Evolutionary conservation across 768 basidiomycete species (phyloP), one percentile per base, ranked within the genome.

Genomic region (Rhodotorula diobovata): DNA sequence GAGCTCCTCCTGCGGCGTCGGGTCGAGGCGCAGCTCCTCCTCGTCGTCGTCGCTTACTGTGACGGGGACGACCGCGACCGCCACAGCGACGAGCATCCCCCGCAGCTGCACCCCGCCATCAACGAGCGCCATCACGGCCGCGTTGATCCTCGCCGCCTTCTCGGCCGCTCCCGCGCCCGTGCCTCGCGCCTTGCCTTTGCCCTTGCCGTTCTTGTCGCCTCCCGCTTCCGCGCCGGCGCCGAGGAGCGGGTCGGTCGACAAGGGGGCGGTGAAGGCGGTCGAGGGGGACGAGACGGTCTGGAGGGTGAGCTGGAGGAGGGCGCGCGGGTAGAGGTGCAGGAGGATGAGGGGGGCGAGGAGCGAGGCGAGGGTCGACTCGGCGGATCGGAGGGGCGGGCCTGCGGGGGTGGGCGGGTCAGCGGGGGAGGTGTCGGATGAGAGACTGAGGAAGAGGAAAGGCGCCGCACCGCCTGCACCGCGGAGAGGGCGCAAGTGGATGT

Each of bases 241-340:
- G 60, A 63, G n/a, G 48, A 43, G 32, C 3, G 63, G 72, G 55
- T 56, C 50, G 35, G 71, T 63, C n/a, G 65, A 63, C 61, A 72
- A 69, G 16, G 76, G 50, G n/a, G 63, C 50, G 25, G 62, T 37
- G 59, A 64, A 73, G 41, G 50, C 16, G 7, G 77, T 74, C 4
- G 66, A 73, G n/a, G 75, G 79, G 54, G 46, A 21, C 30, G 80
- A 78, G 56, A 80, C 67, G 34, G 82, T 81, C 77, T 83, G 82
- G 14, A 82, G 70, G 41, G 81, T 80, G 30, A 82, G 74, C 61
- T 82, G 82, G 32, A 82, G 56, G 35, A 82, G 78, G 21, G 82
- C 81, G 64, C 81, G 79, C 23, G 82, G 82, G 76, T 81, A 79
- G 55, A 79, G 75, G 51, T 75, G 63, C 4, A 82, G 75, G 28